phyloP scores from a whole-genome alignment of 345 rosid species.

The Hibiscus syriacus region DNA sequence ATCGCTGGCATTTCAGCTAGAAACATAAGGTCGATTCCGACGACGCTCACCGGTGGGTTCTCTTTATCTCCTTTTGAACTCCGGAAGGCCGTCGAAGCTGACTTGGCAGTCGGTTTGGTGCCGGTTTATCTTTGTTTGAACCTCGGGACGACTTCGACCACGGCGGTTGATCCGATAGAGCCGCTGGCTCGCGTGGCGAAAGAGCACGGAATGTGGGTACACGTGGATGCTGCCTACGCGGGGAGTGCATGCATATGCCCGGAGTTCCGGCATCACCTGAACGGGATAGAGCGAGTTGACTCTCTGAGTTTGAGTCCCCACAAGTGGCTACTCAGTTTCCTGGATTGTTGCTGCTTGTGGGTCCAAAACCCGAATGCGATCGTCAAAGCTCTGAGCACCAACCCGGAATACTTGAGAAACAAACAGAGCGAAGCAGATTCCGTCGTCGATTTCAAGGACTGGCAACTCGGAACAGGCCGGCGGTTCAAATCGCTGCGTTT shows the following conservation, averaged over 20 bases:
- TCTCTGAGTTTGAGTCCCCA: slow-evolving; percentile 37
- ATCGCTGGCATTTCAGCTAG: neutral
- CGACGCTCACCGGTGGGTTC: neutral
- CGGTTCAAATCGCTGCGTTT: slow-evolving; percentile 31
- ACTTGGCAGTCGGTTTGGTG: slow-evolving; percentile 30
- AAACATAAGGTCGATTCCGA: neutral
- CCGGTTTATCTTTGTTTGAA: slow-evolving; percentile 18
- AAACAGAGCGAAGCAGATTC: slow-evolving; percentile 22
- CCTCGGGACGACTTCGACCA: slow-evolving; percentile 39
- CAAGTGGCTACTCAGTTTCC: slow-evolving; percentile 37
- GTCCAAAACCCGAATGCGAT: slow-evolving; percentile 21
- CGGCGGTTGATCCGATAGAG: slow-evolving; percentile 33
- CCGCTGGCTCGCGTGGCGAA: slow-evolving; percentile 26
- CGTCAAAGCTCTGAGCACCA: slow-evolving; percentile 25
- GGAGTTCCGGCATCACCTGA: slow-evolving; percentile 4
- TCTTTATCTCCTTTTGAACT: slow-evolving; percentile 16
- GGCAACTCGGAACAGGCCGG: slow-evolving; percentile 40
- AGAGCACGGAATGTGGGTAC: slow-evolving; percentile 30
- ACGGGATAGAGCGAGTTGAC: slow-evolving; percentile 37
- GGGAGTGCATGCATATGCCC: neutral
- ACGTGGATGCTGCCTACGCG: slow-evolving; percentile 18
- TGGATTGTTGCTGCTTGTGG: slow-evolving; percentile 47
- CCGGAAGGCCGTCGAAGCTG: slow-evolving; percentile 14
- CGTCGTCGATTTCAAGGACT: slow-evolving; percentile 40
- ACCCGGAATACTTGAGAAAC: slow-evolving; percentile 36